Evolutionary conservation across 2,329 filamentous ascomycete genomes (phyloP).

Genomic region (Onygena corvina): DNA sequence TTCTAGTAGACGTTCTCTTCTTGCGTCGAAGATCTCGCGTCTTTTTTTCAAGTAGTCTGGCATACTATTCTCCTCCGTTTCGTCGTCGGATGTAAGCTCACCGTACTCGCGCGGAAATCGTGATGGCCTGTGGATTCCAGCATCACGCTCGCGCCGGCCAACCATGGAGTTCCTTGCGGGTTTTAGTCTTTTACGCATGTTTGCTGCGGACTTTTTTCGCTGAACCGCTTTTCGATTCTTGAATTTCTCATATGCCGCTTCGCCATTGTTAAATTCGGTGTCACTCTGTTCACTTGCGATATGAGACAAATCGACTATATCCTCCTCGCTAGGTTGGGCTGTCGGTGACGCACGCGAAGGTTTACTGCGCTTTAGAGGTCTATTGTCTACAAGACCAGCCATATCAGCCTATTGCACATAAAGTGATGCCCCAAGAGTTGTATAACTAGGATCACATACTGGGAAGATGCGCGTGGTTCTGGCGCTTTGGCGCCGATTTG

Average conservation of each 20-base stretch:
- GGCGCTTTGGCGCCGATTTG: background rate
- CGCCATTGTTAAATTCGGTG: conserved; percentile 29
- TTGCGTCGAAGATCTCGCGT: conserved; percentile 55
- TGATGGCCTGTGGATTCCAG: conserved; percentile 21
- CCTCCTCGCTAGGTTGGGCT: background rate
- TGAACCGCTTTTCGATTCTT: conserved; percentile 48
- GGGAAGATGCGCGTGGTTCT: background rate
- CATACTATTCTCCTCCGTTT: conserved; percentile 46
- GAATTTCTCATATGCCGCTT: conserved; percentile 48
- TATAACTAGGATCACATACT: background rate
- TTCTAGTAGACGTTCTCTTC: conserved; percentile 48
- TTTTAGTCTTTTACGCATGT: conserved; percentile 36
- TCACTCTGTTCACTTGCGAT: conserved; percentile 21
- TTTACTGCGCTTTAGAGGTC: background rate
- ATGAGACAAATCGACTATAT: conserved; percentile 17
- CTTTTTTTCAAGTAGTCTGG: conserved; percentile 63
- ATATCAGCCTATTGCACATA: background rate
- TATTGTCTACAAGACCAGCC: background rate
- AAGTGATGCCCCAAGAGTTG: background rate
- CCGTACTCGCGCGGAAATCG: conserved; percentile 32
- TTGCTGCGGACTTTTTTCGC: conserved; percentile 41
- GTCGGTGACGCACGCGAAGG: background rate
- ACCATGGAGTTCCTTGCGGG: conserved; percentile 34
- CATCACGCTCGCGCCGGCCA: conserved; percentile 24
- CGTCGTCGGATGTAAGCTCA: conserved; percentile 41